These are phyloP conservation scores for Apiospora marii DNA, from an alignment of 2,329 filamentous ascomycete species.

Conservation along the genomic window DNA sequence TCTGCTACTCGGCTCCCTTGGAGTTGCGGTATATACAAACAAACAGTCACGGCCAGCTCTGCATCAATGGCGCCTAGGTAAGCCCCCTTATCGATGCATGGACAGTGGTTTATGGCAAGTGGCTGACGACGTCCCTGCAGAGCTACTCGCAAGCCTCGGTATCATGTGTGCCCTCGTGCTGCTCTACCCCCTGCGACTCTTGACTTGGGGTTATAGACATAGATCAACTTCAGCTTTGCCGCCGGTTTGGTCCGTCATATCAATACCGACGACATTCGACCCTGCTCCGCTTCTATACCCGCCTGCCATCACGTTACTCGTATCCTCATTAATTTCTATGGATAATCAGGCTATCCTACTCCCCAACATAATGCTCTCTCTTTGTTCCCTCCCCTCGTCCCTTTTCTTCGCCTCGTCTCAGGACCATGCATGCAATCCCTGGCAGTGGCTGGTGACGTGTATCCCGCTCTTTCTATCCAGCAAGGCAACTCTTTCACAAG, in stretches of 20 bases:
- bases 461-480: constrained; percentile 68
- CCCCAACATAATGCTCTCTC: constrained; percentile 81
- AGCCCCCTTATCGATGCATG: background rate
- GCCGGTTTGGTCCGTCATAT: constrained; percentile 48
- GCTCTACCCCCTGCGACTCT: constrained; percentile 68
- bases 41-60: constrained; percentile 54
- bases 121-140: constrained; percentile 40
- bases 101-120: background rate
- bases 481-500: background rate
- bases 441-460: constrained; percentile 84
- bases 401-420: constrained; percentile 72
- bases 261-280: constrained; percentile 81
- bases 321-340: constrained; percentile 76
- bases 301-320: constrained; percentile 75
- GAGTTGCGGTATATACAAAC: constrained; percentile 57
- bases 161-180: constrained; percentile 49
- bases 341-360: constrained; percentile 69
- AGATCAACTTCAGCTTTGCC: constrained; percentile 43
- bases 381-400: constrained; percentile 77
- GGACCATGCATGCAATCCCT: constrained; percentile 64
- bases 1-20: constrained; percentile 58
- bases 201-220: constrained; percentile 55
- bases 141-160: constrained; percentile 49
- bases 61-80: constrained; percentile 59
- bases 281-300: constrained; percentile 93